Conservation (phyloP, 108 stramenopile species). For the Conticribra guillardii region DNA sequence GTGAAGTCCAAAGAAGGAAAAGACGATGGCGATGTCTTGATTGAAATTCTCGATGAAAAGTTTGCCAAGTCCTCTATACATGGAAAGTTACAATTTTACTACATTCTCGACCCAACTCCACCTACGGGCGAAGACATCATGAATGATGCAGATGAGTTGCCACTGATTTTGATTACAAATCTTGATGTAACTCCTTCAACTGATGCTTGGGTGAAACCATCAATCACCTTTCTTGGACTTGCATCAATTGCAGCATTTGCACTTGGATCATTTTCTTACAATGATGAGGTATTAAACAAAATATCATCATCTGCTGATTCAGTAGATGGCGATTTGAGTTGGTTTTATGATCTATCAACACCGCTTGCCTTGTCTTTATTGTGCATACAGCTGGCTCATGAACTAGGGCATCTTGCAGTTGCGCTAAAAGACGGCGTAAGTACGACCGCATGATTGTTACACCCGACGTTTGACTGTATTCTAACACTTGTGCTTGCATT, state of each 20-base stretch:
- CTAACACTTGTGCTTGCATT: not conserved
- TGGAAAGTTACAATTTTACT: slow-evolving; percentile 62
- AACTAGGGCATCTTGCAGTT: slow-evolving; percentile 51
- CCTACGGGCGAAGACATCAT: slow-evolving; percentile 66
- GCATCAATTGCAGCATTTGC: slow-evolving; percentile 55
- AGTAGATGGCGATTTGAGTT: slow-evolving; percentile 32
- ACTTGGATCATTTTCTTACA: slow-evolving; percentile 58
- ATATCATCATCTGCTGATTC: slow-evolving; percentile 32
- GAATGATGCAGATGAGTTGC: slow-evolving; percentile 49
- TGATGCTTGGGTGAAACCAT: slow-evolving; percentile 46
- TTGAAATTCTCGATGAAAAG: slow-evolving; percentile 47
- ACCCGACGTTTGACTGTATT: not conserved
- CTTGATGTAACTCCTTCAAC: slow-evolving; percentile 55
- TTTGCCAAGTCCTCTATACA: slow-evolving; percentile 37
- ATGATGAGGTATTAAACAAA: slow-evolving; percentile 50
- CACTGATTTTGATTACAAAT: slow-evolving; percentile 58
- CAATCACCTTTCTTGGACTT: slow-evolving; percentile 51
- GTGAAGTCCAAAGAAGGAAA: slow-evolving; percentile 28
- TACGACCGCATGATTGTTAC: too few relatives aligned
- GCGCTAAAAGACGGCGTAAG: slow-evolving; percentile 64
- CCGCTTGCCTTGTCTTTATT: slow-evolving; percentile 47
- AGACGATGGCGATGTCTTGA: slow-evolving; percentile 50
- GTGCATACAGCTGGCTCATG: slow-evolving; percentile 52
- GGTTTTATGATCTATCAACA: slow-evolving; percentile 47
- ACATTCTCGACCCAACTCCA: slow-evolving; percentile 71